These are phyloP conservation scores for Talaromyces sp. DNA, from an alignment of 2,329 filamentous ascomycete genomes.

Conservation along the genomic window DNA sequence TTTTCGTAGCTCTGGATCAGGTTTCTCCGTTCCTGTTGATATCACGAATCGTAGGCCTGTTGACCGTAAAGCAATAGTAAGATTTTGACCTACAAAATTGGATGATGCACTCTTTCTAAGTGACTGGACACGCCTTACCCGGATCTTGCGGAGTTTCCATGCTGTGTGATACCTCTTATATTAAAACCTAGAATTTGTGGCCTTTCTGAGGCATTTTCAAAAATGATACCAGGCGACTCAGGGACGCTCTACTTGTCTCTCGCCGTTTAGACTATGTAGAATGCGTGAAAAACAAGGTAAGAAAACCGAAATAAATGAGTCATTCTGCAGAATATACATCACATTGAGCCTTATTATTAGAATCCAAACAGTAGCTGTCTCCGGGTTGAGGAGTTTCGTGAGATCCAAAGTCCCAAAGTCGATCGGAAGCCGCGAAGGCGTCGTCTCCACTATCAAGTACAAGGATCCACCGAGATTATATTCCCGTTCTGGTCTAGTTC, in stretches of 20 bases:
- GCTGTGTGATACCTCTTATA: neutral
- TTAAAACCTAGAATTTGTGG: neutral
- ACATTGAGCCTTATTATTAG: neutral
- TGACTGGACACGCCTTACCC: neutral
- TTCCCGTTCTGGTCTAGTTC: neutral
- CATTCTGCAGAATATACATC: neutral
- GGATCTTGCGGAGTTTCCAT: neutral
- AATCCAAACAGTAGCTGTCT: neutral
- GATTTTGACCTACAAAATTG: neutral
- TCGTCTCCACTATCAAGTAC: neutral
- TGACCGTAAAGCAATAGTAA: neutral
- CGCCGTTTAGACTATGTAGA: neutral
- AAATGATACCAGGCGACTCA: too few species aligned
- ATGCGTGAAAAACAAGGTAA: neutral
- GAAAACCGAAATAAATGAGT: neutral
- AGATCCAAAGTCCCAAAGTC: neutral
- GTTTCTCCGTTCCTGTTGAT: neutral
- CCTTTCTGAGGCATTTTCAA: neutral
- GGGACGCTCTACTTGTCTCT: neutral
- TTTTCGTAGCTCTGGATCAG: neutral
- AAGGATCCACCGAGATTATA: neutral
- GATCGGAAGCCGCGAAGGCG: neutral
- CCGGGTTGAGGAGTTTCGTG: neutral
- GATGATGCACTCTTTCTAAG: neutral
- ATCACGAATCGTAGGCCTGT: neutral